Conservation (phyloP, 2,329 filamentous ascomycete species). For the Amauroascus verrucosus region DNA sequence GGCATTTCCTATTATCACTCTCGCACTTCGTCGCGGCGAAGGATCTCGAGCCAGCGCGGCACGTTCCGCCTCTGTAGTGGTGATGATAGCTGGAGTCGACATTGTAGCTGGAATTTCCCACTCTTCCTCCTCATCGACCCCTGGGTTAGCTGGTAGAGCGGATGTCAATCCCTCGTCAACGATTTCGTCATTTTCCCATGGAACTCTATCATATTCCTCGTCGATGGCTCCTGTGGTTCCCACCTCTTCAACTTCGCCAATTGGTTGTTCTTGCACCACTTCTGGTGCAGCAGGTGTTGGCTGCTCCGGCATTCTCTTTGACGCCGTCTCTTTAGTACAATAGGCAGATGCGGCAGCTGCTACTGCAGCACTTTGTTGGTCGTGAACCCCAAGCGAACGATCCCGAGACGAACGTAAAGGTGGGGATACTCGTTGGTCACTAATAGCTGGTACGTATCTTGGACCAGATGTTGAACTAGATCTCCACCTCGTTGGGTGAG, state of each 20-base stretch:
- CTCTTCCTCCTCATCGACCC: not conserved
- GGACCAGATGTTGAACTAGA: not conserved
- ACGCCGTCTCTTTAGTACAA: constrained; percentile 5
- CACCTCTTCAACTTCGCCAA: not conserved
- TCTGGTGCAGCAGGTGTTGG: not conserved
- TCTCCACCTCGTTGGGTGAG: not conserved
- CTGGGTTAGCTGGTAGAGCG: not conserved
- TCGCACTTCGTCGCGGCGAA: constrained; percentile 1
- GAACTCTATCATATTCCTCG: not conserved
- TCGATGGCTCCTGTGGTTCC: not conserved
- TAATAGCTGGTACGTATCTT: not conserved
- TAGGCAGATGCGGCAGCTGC: constrained; percentile 15
- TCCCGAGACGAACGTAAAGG: constrained; percentile 4
- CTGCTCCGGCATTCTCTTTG: not conserved
- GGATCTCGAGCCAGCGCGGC: not conserved
- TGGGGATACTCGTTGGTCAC: not conserved
- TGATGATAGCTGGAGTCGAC: not conserved
- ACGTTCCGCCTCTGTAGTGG: not conserved
- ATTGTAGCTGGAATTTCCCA: not conserved
- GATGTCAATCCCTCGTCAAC: constrained; percentile 3
- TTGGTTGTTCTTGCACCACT: not conserved
- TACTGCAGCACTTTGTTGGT: constrained; percentile 11
- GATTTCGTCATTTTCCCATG: constrained; percentile 5
- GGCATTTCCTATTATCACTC: constrained; percentile 3
- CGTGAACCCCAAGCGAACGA: constrained; percentile 4